These are phyloP conservation scores for Debaryomyces nepalensis DNA, from an alignment of 1,139 yeast species.

Conservation along the genomic window DNA sequence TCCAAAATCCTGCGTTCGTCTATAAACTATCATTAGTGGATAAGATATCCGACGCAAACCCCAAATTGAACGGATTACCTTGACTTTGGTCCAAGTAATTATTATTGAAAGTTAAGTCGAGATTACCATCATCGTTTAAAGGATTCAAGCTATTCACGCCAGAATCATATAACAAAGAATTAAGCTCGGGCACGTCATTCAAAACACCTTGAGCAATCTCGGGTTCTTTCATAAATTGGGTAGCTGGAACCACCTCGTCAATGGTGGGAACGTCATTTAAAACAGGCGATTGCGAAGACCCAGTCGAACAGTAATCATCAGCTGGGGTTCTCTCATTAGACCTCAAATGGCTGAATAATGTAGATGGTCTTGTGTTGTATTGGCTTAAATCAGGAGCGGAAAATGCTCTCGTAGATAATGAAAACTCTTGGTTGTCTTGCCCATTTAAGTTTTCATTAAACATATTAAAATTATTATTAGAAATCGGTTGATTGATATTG, in stretches of 20 bases:
- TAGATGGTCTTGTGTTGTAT: slow-evolving; percentile 17
- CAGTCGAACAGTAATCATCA: neutral
- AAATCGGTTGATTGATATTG: slow-evolving; percentile 15
- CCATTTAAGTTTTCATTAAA: slow-evolving; percentile 15
- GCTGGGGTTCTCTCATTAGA: slow-evolving; percentile 5
- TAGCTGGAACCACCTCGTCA: slow-evolving; percentile 7
- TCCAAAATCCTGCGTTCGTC: neutral
- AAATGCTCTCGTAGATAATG: slow-evolving; percentile 24
- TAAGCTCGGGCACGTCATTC: slow-evolving; percentile 6
- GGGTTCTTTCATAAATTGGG: neutral
- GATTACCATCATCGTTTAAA: slow-evolving; percentile 8
- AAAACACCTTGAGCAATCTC: neutral
- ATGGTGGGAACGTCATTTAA: slow-evolving; percentile 3
- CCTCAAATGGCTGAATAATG: slow-evolving; percentile 15
- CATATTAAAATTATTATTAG: slow-evolving; percentile 21
- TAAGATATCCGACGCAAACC: slow-evolving; percentile 13
- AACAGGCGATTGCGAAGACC: slow-evolving; percentile 6
- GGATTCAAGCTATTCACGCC: slow-evolving; percentile 10
- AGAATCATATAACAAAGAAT: slow-evolving; percentile 8
- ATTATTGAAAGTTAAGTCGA: slow-evolving; percentile 5
- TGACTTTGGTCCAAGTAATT: slow-evolving; percentile 6
- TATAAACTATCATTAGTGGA: slow-evolving; percentile 10
- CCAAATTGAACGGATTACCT: slow-evolving; percentile 7
- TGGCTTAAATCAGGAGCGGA: slow-evolving; percentile 36
- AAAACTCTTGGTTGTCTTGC: slow-evolving; percentile 5